phyloP scores from a whole-genome alignment of 805 yeast genomes.

The Hyphopichia homilentoma region DNA sequence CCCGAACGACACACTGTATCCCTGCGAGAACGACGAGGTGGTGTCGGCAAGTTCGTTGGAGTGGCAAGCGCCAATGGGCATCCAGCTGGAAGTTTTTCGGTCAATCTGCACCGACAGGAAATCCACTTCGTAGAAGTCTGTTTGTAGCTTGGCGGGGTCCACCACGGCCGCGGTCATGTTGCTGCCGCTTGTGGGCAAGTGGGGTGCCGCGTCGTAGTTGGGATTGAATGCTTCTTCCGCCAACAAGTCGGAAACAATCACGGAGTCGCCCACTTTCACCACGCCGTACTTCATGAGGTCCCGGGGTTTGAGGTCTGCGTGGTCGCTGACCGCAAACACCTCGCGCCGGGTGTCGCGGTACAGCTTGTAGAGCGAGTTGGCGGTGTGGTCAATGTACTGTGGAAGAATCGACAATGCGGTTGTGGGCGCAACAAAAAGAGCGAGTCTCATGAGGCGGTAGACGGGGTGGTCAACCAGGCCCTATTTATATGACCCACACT shows the following conservation, averaged over 20 bases:
- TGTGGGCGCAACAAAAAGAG: too few relatives aligned
- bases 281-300: conserved; percentile 10
- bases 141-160: conserved; percentile 1
- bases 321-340: conserved; percentile 6
- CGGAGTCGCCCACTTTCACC: conserved; percentile 9
- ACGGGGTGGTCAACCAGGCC: too few relatives aligned
- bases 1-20: conserved; percentile 5
- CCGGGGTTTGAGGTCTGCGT: conserved; percentile 8
- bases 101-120: conserved; percentile 2
- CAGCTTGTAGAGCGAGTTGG: conserved; percentile 5
- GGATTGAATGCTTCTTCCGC: conserved; percentile 9
- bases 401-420: too few relatives aligned
- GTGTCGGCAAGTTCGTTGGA: conserved; percentile 7
- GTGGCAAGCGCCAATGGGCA: conserved; percentile 9
- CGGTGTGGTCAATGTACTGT: not conserved
- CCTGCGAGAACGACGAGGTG: conserved; percentile 7
- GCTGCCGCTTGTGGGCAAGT: conserved; percentile 3
- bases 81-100: conserved; percentile 6
- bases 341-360: conserved; percentile 6
- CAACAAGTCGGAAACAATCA: conserved; percentile 9
- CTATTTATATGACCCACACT: too few relatives aligned
- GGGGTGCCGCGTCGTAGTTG: too few relatives aligned
- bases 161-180: not conserved
- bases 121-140: conserved; percentile 7
- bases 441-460: too few relatives aligned